phyloP scores from a whole-genome alignment of 2,329 filamentous ascomycete species.

The Conoideocrella luteorostrata region DNA sequence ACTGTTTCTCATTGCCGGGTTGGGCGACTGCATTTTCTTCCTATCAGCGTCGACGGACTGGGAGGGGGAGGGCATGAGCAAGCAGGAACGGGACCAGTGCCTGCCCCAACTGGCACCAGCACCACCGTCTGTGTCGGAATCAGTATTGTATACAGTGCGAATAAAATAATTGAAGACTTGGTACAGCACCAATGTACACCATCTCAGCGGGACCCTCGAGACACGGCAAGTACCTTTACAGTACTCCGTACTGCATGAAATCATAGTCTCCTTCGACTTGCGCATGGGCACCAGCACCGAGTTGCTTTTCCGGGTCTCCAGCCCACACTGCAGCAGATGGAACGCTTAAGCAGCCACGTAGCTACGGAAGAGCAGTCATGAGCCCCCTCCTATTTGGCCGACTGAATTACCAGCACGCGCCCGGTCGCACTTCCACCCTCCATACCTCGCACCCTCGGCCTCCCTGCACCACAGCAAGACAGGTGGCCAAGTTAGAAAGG shows the following conservation, averaged over 20 bases:
- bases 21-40: no score
- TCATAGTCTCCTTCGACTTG: slow-evolving; percentile 1
- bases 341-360: slow-evolving; percentile 8
- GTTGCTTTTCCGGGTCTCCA: not conserved
- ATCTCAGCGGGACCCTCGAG: slow-evolving; percentile 26
- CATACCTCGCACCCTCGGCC: no score
- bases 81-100: no score
- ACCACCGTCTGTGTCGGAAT: not conserved
- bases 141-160: slow-evolving; percentile 31
- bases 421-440: not conserved
- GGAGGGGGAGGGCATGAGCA: no score
- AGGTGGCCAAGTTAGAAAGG: no score
- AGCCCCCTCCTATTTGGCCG: slow-evolving; percentile 1
- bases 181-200: slow-evolving; percentile 31
- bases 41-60: no score
- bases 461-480: no score
- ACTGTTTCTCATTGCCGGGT: no score
- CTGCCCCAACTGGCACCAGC: not conserved
- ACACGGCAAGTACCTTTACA: slow-evolving; percentile 30
- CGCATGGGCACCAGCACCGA: slow-evolving; percentile 2
- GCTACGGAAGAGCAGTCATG: not conserved
- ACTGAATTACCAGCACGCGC: not conserved
- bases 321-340: not conserved
- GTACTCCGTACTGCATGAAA: slow-evolving; percentile 33
- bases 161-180: slow-evolving; percentile 5